Percentiles rank a stretch among this genome's conserved stretches.
These are phyloP conservation scores for Annulohypoxylon truncatum DNA, from an alignment of 2,329 filamentous ascomycete genomes.

Conservation along the genomic window DNA sequence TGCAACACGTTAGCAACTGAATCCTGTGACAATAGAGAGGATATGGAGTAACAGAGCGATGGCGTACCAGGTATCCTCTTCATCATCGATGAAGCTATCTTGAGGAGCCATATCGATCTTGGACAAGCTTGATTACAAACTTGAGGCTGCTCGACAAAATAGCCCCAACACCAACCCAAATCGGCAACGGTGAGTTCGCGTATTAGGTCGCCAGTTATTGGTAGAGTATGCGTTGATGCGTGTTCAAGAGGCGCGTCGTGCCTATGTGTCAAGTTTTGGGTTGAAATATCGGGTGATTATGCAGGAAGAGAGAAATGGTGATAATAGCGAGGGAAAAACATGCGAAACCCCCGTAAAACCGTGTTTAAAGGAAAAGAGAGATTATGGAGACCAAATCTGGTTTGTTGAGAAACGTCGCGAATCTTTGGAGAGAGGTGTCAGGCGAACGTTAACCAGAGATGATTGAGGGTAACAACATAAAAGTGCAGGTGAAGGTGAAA, in stretches of 20 bases:
- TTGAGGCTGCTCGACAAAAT: constrained; percentile 15
- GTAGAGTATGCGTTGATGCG: constrained; percentile 13
- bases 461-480: constrained; percentile 26
- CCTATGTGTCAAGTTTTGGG: constrained; percentile 35
- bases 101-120: constrained; percentile 70
- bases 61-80: constrained; percentile 75
- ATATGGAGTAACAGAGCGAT: constrained; percentile 24
- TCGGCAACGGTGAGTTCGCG: background rate
- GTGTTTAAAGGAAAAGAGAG: constrained; percentile 25
- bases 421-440: constrained; percentile 10
- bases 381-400: constrained; percentile 6
- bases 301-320: constrained; percentile 33
- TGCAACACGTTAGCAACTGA: constrained; percentile 45
- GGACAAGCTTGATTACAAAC: constrained; percentile 21
- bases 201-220: background rate
- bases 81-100: constrained; percentile 78
- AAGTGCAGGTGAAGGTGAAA: constrained; percentile 41
- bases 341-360: constrained; percentile 21
- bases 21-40: constrained; percentile 15
- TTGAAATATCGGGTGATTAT: constrained; percentile 43
- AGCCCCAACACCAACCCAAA: constrained; percentile 9
- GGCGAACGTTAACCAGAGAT: constrained; percentile 8
- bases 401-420: constrained; percentile 18
- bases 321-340: constrained; percentile 29
- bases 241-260: constrained; percentile 34